Evolutionary conservation across 805 yeast species (phyloP).

Genomic region (Schwanniomyces vanrijiae): DNA sequence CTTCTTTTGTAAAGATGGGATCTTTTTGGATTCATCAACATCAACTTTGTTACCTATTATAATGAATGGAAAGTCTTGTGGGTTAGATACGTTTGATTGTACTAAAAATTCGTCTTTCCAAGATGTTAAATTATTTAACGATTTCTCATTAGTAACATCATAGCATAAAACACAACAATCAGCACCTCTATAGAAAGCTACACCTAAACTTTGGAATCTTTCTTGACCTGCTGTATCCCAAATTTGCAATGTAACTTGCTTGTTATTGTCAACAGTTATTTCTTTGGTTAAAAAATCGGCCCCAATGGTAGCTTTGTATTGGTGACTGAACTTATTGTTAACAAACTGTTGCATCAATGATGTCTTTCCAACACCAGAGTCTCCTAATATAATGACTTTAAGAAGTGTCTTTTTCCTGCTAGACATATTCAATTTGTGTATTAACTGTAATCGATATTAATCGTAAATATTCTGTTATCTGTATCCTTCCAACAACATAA

Average conservation of each 20-base stretch:
- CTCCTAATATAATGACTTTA: constrained; percentile 91
- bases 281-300: constrained; percentile 96
- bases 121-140: constrained; percentile 81
- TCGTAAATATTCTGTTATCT: background rate
- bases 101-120: constrained; percentile 96
- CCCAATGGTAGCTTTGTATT: constrained; percentile 96
- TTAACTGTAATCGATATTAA: background rate
- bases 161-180: constrained; percentile 96
- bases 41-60: constrained; percentile 94
- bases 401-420: constrained; percentile 72
- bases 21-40: constrained; percentile 86
- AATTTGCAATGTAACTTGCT: constrained; percentile 76
- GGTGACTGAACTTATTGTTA: constrained; percentile 89
- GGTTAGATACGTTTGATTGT: constrained; percentile 90
- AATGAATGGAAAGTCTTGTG: constrained; percentile 94
- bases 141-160: constrained; percentile 93
- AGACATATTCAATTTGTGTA: constrained; percentile 38
- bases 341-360: constrained; percentile 97
- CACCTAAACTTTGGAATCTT: constrained; percentile 93
- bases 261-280: constrained; percentile 66
- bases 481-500: background rate
- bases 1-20: constrained; percentile 55
- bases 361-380: constrained; percentile 97
- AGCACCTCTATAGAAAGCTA: constrained; percentile 96
- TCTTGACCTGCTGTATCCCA: constrained; percentile 99